A percentile compares a stretch with the other conserved stretches of the same genome.
Conservation (phyloP, 495 filamentous ascomycete species). For the Aspergillus affinis region DNA sequence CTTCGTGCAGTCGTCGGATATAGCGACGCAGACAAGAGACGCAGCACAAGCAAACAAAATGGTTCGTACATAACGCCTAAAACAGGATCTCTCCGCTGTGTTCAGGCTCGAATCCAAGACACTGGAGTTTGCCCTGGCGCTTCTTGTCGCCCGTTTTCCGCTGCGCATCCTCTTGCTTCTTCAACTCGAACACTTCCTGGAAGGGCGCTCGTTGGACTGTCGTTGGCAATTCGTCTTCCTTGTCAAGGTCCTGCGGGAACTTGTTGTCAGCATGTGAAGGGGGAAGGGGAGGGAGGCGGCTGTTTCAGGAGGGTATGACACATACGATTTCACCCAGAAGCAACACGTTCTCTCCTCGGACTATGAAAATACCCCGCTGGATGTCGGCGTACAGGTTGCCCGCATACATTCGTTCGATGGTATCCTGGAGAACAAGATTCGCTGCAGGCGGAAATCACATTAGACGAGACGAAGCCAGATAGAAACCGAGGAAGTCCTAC, state of each 20-base stretch:
- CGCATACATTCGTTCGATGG: conserved; percentile 80
- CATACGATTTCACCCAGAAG: conserved; percentile 86
- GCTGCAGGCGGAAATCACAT: conserved; percentile 48
- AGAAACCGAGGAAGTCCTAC: conserved; percentile 47
- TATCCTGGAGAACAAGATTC: conserved; percentile 91
- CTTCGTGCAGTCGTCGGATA: not conserved
- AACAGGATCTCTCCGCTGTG: conserved; percentile 73
- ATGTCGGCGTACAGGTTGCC: conserved; percentile 76
- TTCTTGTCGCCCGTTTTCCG: conserved; percentile 72
- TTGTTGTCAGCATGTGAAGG: conserved; percentile 4
- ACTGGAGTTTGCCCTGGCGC: conserved; percentile 63
- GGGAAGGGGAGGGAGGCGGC: not conserved
- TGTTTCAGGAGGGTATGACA: conserved; percentile 31
- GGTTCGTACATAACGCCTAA: conserved; percentile 27
- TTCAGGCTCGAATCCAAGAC: conserved; percentile 86
- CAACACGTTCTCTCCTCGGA: conserved; percentile 91
- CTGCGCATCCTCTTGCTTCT: conserved; percentile 64
- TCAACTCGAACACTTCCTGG: conserved; percentile 67
- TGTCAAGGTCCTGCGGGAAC: conserved; percentile 72
- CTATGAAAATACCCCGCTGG: conserved; percentile 77
- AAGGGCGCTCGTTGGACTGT: conserved; percentile 65
- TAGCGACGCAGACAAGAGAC: not conserved
- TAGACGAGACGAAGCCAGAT: conserved; percentile 9
- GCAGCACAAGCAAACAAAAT: not conserved
- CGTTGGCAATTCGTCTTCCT: conserved; percentile 81